Evolutionary conservation across 2,329 filamentous ascomycete genomes (phyloP), one percentile per base, ranked within the genome.

Genomic region (Sarocladium strictum): DNA sequence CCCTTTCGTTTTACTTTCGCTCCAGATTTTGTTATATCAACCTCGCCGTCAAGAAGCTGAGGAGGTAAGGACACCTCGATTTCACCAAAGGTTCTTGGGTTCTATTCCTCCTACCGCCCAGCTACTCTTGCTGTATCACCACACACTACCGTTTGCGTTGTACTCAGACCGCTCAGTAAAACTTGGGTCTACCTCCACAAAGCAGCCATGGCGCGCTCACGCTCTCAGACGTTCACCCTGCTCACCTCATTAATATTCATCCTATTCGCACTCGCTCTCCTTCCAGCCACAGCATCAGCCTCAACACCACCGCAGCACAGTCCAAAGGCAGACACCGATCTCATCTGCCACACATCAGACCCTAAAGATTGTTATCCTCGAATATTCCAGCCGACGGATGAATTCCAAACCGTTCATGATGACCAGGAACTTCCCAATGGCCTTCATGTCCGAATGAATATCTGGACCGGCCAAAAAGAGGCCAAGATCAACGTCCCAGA

Each of bases 341-440:
- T 87, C 54, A 86, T 89, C 66, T 89, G 85, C 60, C 82, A 85
- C 65, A 81, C 80, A 40, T 71, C 76, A 49, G 75, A 85, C 60
- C 70, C 75, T 0, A 67, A 75, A 45, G 84, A 86, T 56, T 89
- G 85, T 66, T 89, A 89, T 60, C 83, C 85, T 1, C 77, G 76
- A 49, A 58, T 85, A 2, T 89, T 89, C 57, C 73, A 79, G 54
- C 73, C 85, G 1, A 88, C 84, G 1, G 70, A 84, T 49, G 76
- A 86, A 55, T 89, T 88, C 59, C 83, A 86, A 65, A 63, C 69
- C 7, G 75, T 89, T 38, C 81, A 76, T 57, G 76, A 81, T 33
- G 85, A 86, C 60, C 85, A 89, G 65, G 78, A 86, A 35, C 64
- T 89, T 3, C 85, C 85, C 1, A 69, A 75, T 0, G 85, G 85